Evolutionary conservation across 345 rosid species (phyloP), one percentile per base, ranked within the genome.

Genomic region (Psidium guajava): DNA sequence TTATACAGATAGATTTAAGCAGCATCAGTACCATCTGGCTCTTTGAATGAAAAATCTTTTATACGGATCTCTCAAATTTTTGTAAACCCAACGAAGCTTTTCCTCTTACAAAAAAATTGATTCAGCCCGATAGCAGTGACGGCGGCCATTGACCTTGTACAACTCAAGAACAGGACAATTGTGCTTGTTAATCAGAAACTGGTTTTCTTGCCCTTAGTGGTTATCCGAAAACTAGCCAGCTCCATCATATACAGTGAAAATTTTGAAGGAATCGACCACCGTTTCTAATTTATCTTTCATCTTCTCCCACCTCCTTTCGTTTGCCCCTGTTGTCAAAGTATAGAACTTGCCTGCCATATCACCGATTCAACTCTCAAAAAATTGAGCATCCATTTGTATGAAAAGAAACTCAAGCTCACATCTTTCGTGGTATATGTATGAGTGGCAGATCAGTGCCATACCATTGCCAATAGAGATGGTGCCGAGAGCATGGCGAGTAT

Each of bases 281-380:
- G 94, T 91, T 83, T 91, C 90, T 88, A 95, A 88, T 89, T 91
- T 91, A 24, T 97, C 99, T 90, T 95, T 95, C 98, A 97, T 93
- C 90, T 97, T 97, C 75, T 81, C 96, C 98, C 98, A 95, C 86
- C 98, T 93, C 89, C 98, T 93, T 82, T 97, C 96, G 24, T 97
- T 97, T 2, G 98, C 95, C 5, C 98, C 98, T 0, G 97, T 95
- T 15, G 98, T 94, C 93, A 97, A 82, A 16, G 96, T 95, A 88
- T 93, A 95, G 87, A 97, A 95, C 85, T 93, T 95, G 16, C 98
- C 98, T 95, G 93, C 89, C 87, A 87, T 53, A 20, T 53, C 13
- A 16, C 50, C 51, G 36, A 54, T 36, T 51, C 77, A 83, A 59
- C 85, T 32, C 28, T 49, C 47, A 69, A 69, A 69, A 69, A 69